Conservation (phyloP, 2,329 filamentous ascomycete species). For the Clarireedia hainanense region DNA sequence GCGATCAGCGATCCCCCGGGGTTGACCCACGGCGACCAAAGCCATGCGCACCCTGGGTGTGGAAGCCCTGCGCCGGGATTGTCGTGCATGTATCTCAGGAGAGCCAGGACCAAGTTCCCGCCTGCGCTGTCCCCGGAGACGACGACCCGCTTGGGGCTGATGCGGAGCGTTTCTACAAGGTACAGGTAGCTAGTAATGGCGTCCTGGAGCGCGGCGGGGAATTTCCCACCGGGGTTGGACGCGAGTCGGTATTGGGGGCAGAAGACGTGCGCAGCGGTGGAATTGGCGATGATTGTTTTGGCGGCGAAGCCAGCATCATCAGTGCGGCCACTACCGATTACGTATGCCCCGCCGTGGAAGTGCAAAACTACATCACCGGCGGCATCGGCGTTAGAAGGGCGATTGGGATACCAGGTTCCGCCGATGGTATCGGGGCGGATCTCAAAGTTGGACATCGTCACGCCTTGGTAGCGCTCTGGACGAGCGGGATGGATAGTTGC, state of each 20-base stretch:
- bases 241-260: slow-evolving; percentile 41
- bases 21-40: slow-evolving; percentile 39
- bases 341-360: slow-evolving; percentile 42
- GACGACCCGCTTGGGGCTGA: slow-evolving; percentile 35
- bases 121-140: slow-evolving; percentile 43
- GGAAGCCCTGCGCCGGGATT: slow-evolving; percentile 29
- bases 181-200: slow-evolving; percentile 38
- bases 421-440: slow-evolving; percentile 13
- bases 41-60: slow-evolving; percentile 31
- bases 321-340: slow-evolving; percentile 36
- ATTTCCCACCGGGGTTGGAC: slow-evolving; percentile 35
- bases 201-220: slow-evolving; percentile 45
- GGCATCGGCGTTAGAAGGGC: not conserved
- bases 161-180: slow-evolving; percentile 30
- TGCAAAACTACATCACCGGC: slow-evolving; percentile 34
- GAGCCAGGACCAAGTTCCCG: slow-evolving; percentile 36
- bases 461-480: not conserved
- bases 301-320: slow-evolving; percentile 29
- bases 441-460: not conserved
- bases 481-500: not conserved
- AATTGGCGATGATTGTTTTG: slow-evolving; percentile 31
- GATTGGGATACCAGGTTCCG: slow-evolving; percentile 27
- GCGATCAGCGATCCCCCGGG: slow-evolving; percentile 20
- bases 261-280: slow-evolving; percentile 34
- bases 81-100: slow-evolving; percentile 39